Evolutionary conservation across 2,329 filamentous ascomycete genomes (phyloP).

Genomic region (Helicocarpus griseus): DNA sequence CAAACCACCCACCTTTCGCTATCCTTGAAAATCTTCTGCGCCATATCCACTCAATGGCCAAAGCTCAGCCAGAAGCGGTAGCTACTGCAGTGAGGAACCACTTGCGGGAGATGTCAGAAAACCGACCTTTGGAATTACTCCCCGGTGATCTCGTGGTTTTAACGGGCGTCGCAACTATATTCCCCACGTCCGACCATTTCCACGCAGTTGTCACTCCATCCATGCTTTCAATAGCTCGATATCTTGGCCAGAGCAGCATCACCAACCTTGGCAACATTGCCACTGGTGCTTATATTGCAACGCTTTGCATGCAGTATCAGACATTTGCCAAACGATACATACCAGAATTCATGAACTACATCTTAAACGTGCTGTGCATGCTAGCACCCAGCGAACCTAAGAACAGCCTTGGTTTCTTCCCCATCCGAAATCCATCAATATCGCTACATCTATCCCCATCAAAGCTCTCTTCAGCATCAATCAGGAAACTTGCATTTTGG

Average conservation of each 20-base stretch:
- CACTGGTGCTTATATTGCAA: constrained; percentile 68
- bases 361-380: constrained; percentile 60
- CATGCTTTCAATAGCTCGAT: constrained; percentile 72
- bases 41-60: constrained; percentile 85
- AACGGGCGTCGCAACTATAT: constrained; percentile 72
- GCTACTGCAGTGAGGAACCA: constrained; percentile 67
- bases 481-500: constrained; percentile 49
- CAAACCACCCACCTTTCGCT: constrained; percentile 48
- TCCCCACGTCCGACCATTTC: constrained; percentile 94
- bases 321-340: constrained; percentile 74
- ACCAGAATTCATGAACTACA: constrained; percentile 78
- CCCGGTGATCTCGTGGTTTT: constrained; percentile 74
- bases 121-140: constrained; percentile 42
- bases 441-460: constrained; percentile 40
- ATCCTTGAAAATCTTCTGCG: constrained; percentile 72
- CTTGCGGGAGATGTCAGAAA: constrained; percentile 47
- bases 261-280: constrained; percentile 56
- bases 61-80: constrained; percentile 71
- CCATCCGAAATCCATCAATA: constrained; percentile 47
- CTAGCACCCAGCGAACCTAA: constrained; percentile 49
- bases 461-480: constrained; percentile 18
- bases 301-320: constrained; percentile 74
- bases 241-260: constrained; percentile 67
- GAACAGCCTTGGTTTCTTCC: constrained; percentile 47
- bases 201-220: constrained; percentile 90